Evolutionary conservation across 306 rosid genomes (phyloP), one percentile per base, ranked within the genome.

Genomic region (Prunus dulcis): DNA sequence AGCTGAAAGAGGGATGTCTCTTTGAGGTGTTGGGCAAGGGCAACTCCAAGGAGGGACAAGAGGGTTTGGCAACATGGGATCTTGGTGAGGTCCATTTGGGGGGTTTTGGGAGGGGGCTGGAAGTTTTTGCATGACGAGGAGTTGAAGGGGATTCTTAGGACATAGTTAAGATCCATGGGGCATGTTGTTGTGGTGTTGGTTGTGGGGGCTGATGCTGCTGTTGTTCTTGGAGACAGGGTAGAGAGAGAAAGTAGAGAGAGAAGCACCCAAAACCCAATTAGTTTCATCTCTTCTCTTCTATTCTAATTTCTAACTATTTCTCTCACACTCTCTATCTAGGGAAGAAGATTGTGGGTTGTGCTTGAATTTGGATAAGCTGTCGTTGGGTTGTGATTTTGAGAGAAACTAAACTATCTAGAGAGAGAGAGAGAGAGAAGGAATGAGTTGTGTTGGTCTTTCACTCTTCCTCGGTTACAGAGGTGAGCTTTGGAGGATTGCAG

Each of bases 81-180:
- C 4, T 57, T 5, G 60, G 22, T 12, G 60, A 70, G n/a, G 41
- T 77, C 83, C 7, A 30, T 57, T 45, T 28, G 47, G 14, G 85
- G 32, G 56, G 71, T 41, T 18, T 46, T 45, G 66, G 64, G 14
- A 3, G 81, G 38, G 41, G 82, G 28, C 1, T 87, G 74, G 78
- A 80, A 87, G 66, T 77, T 84, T 20, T 76, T 68, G 71, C 99
- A 95, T 2, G 64, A n/a, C 1, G 97, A 81, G 3, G 83, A 64
- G 82, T 90, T 90, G 93, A 96, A 95, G 2, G 88, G 90, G 77
- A 95, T 80, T 86, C 84, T 82, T 0, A 49, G 80, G 6, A 89
- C 89, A 67, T 95, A 95, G 69, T 78, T 87, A 2, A 95, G 82
- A 76, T 95, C 96, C 88, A 92, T 22, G 13, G 97, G 98, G 32